Evolutionary conservation across 805 yeast genomes (phyloP).

Genomic region (Saturnispora quitensis): DNA sequence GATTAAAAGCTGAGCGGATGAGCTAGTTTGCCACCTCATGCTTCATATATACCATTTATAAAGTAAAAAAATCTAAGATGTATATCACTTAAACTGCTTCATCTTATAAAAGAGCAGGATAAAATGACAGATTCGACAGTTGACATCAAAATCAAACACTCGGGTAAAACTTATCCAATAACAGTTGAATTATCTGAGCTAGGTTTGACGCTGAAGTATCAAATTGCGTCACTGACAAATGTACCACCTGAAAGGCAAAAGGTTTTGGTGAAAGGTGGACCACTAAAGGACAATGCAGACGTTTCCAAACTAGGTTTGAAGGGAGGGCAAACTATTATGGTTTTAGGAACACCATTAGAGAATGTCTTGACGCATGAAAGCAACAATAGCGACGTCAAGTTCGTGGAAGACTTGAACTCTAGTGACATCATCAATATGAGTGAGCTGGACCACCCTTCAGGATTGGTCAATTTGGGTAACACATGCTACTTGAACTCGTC

Average conservation of each 20-base stretch:
- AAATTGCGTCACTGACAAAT: constrained; percentile 62
- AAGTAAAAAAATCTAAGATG: not conserved
- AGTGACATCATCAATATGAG: constrained; percentile 12
- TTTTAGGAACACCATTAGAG: constrained; percentile 83
- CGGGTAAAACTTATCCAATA: constrained; percentile 56
- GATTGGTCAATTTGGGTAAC: constrained; percentile 62
- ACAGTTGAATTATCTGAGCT: constrained; percentile 46
- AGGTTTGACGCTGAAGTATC: constrained; percentile 56
- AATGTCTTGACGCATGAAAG: constrained; percentile 29
- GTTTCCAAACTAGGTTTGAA: constrained; percentile 47
- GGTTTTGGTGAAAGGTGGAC: constrained; percentile 83
- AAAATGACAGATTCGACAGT: constrained; percentile 2
- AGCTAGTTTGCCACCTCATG: not conserved
- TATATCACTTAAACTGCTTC: not conserved
- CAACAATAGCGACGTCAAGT: constrained; percentile 44
- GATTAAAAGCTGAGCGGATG: constrained; percentile 1
- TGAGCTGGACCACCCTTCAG: constrained; percentile 43
- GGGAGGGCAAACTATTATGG: constrained; percentile 66
- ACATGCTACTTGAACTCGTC: constrained; percentile 73
- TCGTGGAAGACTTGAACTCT: constrained; percentile 53
- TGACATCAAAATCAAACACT: constrained; percentile 42
- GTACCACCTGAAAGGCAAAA: constrained; percentile 90
- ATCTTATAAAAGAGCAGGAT: not conserved
- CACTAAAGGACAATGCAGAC: constrained; percentile 57
- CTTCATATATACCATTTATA: not conserved